phyloP scores from a whole-genome alignment of 1,139 yeast species.

The Nakaseomyces kungkrabaensis region DNA sequence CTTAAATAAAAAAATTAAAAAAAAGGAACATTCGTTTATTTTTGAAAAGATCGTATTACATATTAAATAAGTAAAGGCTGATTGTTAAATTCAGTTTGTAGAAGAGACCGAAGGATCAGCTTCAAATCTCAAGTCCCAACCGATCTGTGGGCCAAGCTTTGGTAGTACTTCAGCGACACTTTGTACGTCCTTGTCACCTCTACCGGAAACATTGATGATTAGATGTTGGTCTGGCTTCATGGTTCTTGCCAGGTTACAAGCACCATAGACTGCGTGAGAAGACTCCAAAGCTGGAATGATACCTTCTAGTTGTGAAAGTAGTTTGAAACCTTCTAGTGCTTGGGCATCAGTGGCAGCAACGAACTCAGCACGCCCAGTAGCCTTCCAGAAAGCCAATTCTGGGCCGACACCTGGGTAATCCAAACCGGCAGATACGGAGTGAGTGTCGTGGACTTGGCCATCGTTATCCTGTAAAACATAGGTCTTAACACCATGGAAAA shows the following conservation, averaged over 20 bases:
- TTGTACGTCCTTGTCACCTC: slow-evolving; percentile 99
- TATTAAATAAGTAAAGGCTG: not conserved
- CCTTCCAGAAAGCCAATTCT: slow-evolving; percentile 92
- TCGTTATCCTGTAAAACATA: slow-evolving; percentile 82
- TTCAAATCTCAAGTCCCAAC: slow-evolving; percentile 93
- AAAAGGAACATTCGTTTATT: no score
- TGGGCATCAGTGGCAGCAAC: slow-evolving; percentile 89
- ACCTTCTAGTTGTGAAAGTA: slow-evolving; percentile 89
- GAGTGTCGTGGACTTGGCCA: slow-evolving; percentile 97
- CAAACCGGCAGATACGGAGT: slow-evolving; percentile 94
- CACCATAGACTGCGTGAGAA: slow-evolving; percentile 92
- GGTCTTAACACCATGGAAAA: slow-evolving; percentile 94
- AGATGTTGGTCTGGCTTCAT: slow-evolving; percentile 71
- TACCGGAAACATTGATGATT: slow-evolving; percentile 85
- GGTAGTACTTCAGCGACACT: slow-evolving; percentile 94
- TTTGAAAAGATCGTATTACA: not conserved
- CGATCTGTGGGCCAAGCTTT: slow-evolving; percentile 75
- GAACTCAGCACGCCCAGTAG: slow-evolving; percentile 83
- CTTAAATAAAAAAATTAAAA: no score
- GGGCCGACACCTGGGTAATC: slow-evolving; percentile 99
- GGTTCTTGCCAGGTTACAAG: slow-evolving; percentile 76
- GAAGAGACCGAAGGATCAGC: slow-evolving; percentile 23
- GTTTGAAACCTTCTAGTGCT: slow-evolving; percentile 82
- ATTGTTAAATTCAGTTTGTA: not conserved
- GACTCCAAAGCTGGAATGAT: slow-evolving; percentile 97